These are phyloP conservation scores for Gypsophila paniculata DNA, from an alignment of 179 eudicot genomes.

Conservation along the genomic window DNA sequence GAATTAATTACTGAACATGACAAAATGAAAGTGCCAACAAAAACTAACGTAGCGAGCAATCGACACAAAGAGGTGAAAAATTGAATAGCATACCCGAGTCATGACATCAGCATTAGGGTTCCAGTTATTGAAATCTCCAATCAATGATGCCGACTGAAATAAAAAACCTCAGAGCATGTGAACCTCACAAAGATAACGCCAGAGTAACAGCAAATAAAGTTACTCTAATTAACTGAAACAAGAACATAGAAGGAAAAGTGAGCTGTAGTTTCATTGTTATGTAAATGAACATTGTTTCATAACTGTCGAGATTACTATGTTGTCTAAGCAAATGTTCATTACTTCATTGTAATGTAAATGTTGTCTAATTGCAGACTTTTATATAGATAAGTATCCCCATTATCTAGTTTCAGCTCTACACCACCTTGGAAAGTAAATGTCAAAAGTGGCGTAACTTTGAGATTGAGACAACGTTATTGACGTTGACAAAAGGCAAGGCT, in stretches of 20 bases:
- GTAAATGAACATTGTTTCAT: no score
- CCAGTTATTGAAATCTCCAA: constrained; percentile 98
- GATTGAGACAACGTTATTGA: no score
- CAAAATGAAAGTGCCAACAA: background rate
- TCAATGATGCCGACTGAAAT: constrained; percentile 71
- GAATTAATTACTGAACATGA: background rate
- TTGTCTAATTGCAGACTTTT: background rate
- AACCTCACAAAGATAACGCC: constrained; percentile 1
- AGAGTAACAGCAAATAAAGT: background rate
- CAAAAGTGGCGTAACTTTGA: no score
- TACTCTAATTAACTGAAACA: background rate
- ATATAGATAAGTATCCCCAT: background rate
- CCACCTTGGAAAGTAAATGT: background rate
- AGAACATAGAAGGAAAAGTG: background rate
- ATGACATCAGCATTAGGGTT: constrained; percentile 81
- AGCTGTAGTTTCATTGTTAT: background rate
- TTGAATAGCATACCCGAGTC: constrained; percentile 61
- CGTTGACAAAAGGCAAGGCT: no score
- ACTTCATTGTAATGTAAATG: background rate
- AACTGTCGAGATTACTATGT: background rate
- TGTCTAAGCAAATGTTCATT: background rate
- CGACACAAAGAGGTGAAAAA: constrained; percentile 1
- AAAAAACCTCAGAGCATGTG: constrained; percentile 13
- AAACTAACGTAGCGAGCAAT: background rate
- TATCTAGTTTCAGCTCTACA: background rate